These are phyloP conservation scores for Closterium sp. DNA, from an alignment of 139 green algal genomes.

Conservation along the genomic window DNA sequence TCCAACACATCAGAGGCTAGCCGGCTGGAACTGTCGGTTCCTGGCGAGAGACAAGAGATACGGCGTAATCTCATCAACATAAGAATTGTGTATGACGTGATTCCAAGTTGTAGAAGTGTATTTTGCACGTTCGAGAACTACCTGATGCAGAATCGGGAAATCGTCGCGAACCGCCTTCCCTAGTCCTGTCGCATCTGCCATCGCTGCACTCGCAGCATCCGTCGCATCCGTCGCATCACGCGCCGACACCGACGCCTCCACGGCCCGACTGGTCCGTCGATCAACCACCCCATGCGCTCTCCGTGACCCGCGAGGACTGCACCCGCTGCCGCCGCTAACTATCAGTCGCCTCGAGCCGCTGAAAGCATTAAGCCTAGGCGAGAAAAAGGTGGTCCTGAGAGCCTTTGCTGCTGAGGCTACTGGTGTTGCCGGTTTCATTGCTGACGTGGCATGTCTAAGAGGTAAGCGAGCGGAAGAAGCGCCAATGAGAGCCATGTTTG, in stretches of 20 bases:
- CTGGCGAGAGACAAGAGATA: too few species aligned
- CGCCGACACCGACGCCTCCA: background rate
- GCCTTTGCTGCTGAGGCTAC: background rate
- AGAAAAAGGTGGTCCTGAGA: background rate
- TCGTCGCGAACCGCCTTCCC: slow-evolving; percentile 1
- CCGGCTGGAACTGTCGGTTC: too few species aligned
- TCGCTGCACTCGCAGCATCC: slow-evolving; percentile 11
- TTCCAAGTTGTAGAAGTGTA: too few species aligned
- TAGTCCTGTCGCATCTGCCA: background rate
- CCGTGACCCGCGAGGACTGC: background rate
- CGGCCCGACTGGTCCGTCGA: background rate
- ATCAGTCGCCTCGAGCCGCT: background rate
- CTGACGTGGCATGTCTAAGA: background rate
- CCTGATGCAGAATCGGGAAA: slow-evolving; percentile 23
- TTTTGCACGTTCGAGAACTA: background rate
- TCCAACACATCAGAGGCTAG: too few species aligned
- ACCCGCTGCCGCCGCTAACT: background rate
- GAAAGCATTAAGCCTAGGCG: background rate
- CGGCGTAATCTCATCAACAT: too few species aligned
- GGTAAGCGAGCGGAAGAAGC: background rate
- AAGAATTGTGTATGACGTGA: too few species aligned
- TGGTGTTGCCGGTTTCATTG: background rate
- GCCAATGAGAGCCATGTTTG: background rate
- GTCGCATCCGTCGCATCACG: background rate
- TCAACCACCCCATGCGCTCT: background rate